These are phyloP conservation scores for Termitomyces sp. DNA, from an alignment of 768 basidiomycete species.

Conservation along the genomic window DNA sequence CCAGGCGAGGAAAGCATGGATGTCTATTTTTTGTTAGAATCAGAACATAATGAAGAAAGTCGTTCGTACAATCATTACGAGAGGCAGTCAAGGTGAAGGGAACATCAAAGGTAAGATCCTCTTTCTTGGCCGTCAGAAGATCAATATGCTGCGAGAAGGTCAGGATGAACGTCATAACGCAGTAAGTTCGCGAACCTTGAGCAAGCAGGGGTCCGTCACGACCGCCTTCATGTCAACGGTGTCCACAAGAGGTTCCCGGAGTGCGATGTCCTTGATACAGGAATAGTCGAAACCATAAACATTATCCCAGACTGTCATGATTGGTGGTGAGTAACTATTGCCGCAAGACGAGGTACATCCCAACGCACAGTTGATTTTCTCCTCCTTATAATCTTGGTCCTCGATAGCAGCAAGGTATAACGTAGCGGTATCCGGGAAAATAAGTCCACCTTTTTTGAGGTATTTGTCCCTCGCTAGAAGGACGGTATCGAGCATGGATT, in stretches of 20 bases:
- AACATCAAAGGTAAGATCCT: constrained; percentile 83
- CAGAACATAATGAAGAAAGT: not conserved
- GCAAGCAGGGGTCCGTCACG: constrained; percentile 83
- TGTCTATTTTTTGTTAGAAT: constrained; percentile 42
- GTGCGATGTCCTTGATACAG: constrained; percentile 97
- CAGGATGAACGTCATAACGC: not conserved
- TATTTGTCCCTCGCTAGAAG: constrained; percentile 96
- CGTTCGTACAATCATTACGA: constrained; percentile 78
- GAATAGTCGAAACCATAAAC: constrained; percentile 99
- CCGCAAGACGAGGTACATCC: not conserved
- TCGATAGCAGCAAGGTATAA: constrained; percentile 96
- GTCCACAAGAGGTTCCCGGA: constrained; percentile 95
- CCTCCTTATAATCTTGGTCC: constrained; percentile 99
- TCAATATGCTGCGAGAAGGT: constrained; percentile 65
- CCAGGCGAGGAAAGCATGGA: constrained; percentile 99
- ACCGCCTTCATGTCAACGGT: constrained; percentile 97
- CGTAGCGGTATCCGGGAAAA: constrained; percentile 94
- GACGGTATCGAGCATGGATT: constrained; percentile 99
- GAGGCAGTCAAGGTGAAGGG: constrained; percentile 79
- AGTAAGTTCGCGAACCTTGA: constrained; percentile 57
- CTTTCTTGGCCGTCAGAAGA: constrained; percentile 87
- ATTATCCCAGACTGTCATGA: constrained; percentile 92
- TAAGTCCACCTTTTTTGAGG: constrained; percentile 82
- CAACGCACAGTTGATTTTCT: constrained; percentile 95
- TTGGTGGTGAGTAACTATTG: not conserved